Evolutionary conservation across 306 rosid genomes (phyloP), one percentile per base, ranked within the genome.

Genomic region (Dryas alaskensis): DNA sequence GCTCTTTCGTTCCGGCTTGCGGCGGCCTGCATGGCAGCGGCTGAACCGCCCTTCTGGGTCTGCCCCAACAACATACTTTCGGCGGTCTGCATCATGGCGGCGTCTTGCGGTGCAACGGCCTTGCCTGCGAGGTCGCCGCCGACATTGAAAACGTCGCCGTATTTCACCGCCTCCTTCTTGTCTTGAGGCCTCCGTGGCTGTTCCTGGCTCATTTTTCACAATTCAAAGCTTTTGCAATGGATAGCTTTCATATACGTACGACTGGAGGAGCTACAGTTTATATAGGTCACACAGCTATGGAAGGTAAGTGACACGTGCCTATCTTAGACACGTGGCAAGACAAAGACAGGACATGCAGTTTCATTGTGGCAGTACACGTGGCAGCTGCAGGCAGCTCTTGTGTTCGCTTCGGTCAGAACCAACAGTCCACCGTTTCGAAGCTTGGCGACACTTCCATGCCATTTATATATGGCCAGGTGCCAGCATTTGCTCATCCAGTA

Each of bases 81-180:
- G 0, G 96, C 96, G 0, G 89, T 85, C 80, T 91, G 91, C 97
- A 93, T 91, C 97, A 86, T 89, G 72, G 87, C 83, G 0, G 96
- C 97, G 12, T 94, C 92, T 51, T 72, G 84, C 0, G 94, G 97
- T 3, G 91, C 81, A 12, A 93, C 62, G 0, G 87, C 74, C 83
- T 84, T 81, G 57, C 84, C 16, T 0, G 90, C 91, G 1, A 88
- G 92, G 7, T 89, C 84, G 1, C 91, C 92, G 27, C 84, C 80
- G 45, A 93, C 86, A 4, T 70, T 31, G 42, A 88, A 91, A 69
- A 88, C 85, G 81, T 88, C 92, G 51, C 90, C 90, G 80, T 88
- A 89, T 67, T 78, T 93, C 69, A 91, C 76, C 8, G 96, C 75
- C 4, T 69, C 84, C 40, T 79, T 58, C 6, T 47, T 59, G 3